Conservation (phyloP, 1,284 basidiomycete genomes). For the Heterobasidion annosum region DNA sequence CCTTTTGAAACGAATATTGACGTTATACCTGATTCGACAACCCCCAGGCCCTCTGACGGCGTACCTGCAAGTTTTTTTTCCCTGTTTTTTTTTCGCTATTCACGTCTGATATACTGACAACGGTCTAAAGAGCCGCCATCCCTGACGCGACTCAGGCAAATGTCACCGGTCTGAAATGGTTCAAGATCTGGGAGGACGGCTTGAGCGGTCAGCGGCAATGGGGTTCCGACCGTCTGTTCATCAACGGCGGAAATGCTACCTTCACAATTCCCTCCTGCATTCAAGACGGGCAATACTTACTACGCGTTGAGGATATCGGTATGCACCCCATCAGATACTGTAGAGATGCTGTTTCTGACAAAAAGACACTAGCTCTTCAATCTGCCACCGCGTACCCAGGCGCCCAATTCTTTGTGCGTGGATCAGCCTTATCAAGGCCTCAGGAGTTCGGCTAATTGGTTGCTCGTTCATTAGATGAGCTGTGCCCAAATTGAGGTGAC, state of each 20-base stretch:
- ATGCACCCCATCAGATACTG: not conserved
- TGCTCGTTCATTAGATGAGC: conserved; percentile 15
- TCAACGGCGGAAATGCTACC: conserved; percentile 30
- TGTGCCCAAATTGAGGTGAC: conserved; percentile 29
- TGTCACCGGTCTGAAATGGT: conserved; percentile 48
- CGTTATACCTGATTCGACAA: too few relatives aligned
- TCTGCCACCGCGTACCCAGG: conserved; percentile 19
- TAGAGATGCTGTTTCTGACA: not conserved
- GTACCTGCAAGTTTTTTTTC: conserved; percentile 1
- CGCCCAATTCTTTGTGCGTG: conserved; percentile 16
- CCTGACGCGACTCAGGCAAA: conserved; percentile 14
- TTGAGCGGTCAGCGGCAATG: conserved; percentile 16
- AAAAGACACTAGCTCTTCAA: conserved; percentile 19
- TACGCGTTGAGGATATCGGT: conserved; percentile 14
- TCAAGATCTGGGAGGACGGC: conserved; percentile 40
- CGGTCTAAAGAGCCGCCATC: not conserved
- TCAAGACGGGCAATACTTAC: conserved; percentile 14
- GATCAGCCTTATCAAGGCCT: not conserved
- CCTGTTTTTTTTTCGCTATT: not conserved
- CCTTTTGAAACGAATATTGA: not conserved
- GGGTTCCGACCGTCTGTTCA: conserved; percentile 32
- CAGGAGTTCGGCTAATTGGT: too few relatives aligned
- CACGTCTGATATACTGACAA: not conserved
- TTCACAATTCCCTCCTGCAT: conserved; percentile 27
- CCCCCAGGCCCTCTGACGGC: conserved; percentile 3